Conservation (phyloP, 306 rosid species). For the Cucumis melo region DNA sequence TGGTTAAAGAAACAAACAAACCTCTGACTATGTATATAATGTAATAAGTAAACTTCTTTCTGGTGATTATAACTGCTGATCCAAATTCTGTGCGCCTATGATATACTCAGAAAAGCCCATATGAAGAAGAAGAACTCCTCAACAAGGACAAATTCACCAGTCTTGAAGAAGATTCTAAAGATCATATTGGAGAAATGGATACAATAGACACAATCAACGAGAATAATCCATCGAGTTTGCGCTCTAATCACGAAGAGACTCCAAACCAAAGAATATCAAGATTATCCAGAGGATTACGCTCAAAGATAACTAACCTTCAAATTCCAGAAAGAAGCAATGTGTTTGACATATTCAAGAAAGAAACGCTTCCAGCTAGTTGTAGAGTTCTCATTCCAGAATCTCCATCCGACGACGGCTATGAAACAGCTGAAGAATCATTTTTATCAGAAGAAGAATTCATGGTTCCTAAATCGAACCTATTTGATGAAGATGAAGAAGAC, state of each 20-base stretch:
- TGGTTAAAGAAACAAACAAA: background rate
- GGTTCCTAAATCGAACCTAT: slow-evolving; percentile 56
- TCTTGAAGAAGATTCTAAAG: slow-evolving; percentile 5
- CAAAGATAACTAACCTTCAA: slow-evolving; percentile 41
- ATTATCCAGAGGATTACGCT: slow-evolving; percentile 26
- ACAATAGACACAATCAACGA: slow-evolving; percentile 9
- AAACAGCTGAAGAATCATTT: slow-evolving; percentile 70
- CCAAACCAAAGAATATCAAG: slow-evolving; percentile 22
- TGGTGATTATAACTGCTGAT: background rate
- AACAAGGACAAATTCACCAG: slow-evolving; percentile 6
- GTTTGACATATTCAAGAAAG: slow-evolving; percentile 14
- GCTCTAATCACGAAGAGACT: slow-evolving; percentile 15
- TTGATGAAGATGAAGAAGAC: slow-evolving; percentile 29
- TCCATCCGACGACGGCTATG: slow-evolving; percentile 41
- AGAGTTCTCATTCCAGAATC: slow-evolving; percentile 10
- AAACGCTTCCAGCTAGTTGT: slow-evolving; percentile 8
- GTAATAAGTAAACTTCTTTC: background rate
- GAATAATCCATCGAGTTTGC: slow-evolving; percentile 16
- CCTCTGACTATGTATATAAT: background rate
- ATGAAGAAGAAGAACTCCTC: slow-evolving; percentile 30
- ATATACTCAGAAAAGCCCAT: slow-evolving; percentile 39
- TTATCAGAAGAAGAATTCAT: slow-evolving; percentile 58
- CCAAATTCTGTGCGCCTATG: background rate
- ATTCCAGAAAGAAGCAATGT: slow-evolving; percentile 31
- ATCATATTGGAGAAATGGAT: slow-evolving; percentile 6